Base-by-base conservation (phyloP, 2,329 filamentous ascomycete species). In the Pseudopithomyces chartarum region DNA sequence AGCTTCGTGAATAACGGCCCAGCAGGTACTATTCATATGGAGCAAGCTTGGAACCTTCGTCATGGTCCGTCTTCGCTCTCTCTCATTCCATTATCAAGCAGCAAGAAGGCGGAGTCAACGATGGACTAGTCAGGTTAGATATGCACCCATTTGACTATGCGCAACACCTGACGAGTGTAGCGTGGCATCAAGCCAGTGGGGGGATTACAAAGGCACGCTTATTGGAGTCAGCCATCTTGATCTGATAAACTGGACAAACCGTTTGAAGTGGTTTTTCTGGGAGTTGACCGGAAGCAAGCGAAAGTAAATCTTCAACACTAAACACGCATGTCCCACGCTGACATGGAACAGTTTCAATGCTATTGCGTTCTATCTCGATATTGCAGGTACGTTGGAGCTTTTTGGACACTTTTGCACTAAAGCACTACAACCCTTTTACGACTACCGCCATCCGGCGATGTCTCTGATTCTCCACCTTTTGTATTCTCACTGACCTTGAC, bases 181-280 rank as follows among this genome's bases (percentile, higher is more conserved):
- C 60, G 85, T 88, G 34, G 71, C 77, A 3, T 87, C 84, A 58
- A 84, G 83, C 63, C 79, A 76, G 58, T 88, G 86, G 86, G 86
- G 86, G 33, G 78, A 79, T 10, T 88, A 88, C 63, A 85, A 86
- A 67, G 86, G 86, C 26, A 88, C 86, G 1, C 67, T 88, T 49
- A 77, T 86, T n/a, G 83, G 83, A 3, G 85, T 87, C 56, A 87
- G 82, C 68, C 86, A 88, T 74, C 70, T 88, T 45, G 85, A 88
- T 63, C 68, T 88, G 59, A 88, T 88, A 71, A 88, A 88, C 63
- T 88, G 86, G 86, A 86, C 84, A 26, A 88, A 87, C 60, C 77
- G 85, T 29, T 64, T 87, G 36, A 82, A 86, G 62, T 86, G 83
- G 82, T 78, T 84, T 55, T 77, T 85, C 47, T 85, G 83, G 69